Evolutionary conservation across 164 flowering plant genomes (phyloP), one percentile per base, ranked within the genome.

Genomic region (Paratinospora sagittata): DNA sequence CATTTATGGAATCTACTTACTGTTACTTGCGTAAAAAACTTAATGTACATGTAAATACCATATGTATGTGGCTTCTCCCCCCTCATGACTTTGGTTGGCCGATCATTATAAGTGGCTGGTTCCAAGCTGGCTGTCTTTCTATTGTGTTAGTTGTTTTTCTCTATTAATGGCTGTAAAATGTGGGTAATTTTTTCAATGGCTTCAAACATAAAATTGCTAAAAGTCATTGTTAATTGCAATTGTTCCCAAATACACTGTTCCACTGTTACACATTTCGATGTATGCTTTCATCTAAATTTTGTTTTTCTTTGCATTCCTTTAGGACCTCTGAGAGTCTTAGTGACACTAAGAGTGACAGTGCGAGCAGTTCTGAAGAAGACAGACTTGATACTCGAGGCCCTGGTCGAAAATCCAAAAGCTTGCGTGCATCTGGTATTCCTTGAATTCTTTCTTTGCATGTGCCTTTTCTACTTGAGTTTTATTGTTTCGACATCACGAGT

Each of bases 261-360:
- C 8, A 34, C n/a, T 55, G 41, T 16, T 19, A 19, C 17, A 9
- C 62, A 8, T 68, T 27, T 30, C 14, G 6, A 12, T 16, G 17
- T 30, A 2, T 66, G 17, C 6, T 30, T 27, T 64, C n/a, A 45
- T 8, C 5, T 57, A 66, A 21, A 8, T 45, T 43, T 24, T 17
- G 4, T 30, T 30, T 52, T 8, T 19, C n/a, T 45, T 45, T 63
- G 27, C 60, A 1, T 67, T 71, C 26, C 68, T 26, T 14, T 52
- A 93, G 97, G 87, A 69, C 75, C 0, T 85, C 82, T 9, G 91
- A 82, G 63, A 86, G 85, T 79, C 52, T 67, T 21, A 81, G 89
- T 66, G n/a, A n/a, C n/a, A n/a, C n/a, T n/a, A n/a, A n/a, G n/a
- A n/a, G n/a, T n/a, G 89, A 79, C 66, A 83, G 84, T 62, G 86